Base-by-base conservation (phyloP, 805 yeast species). In the Candida loeiensis region DNA sequence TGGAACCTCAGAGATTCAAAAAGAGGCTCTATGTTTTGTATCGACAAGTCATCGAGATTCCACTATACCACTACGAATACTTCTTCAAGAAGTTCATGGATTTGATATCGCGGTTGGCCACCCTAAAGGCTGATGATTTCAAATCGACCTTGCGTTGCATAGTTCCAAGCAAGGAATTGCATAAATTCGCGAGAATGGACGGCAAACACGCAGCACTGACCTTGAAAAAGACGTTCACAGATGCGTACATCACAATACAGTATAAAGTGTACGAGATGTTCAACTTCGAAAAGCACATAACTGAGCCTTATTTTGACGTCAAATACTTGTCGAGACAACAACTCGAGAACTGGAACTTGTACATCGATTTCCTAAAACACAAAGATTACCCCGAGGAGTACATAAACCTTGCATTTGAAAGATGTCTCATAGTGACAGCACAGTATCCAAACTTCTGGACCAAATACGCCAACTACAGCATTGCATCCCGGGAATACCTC, bases 341-440 rank as follows among this genome's bases (percentile, higher is more conserved):
- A 47, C 51, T 82, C 15, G 73, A 71, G 14, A 65, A 62, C 8
- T 83, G 95, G 79, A 75, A 71, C 39, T 56, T 64, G 20, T 87
- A 82, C 55, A 50, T 84, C 26, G 72, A 71, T 45, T 76, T 68
- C 41, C 59, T 77, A 26, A 87, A 82, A 47, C 49, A 58, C 40
- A 37, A 50, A 37, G 50, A 58, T 16, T 61, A 54, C 29, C 54
- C 63, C 1, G 40, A 39, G 7, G 50, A 46, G 0, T 54, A 48
- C 14, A 46, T 62, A 5, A 52, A 50, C 11, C 64, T 70, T 11
- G 48, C 61, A 0, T 80, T 74, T 45, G 76, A 75, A 38, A 51
- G 86, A 43, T 71, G 79, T 28, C 45, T 78, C 4, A 60, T 74
- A 3, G 47, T 70, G 2, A 64, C 77, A 1, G 70, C 75, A 1